Base-by-base conservation (phyloP, 805 yeast species). In the Yarrowia hollandica region DNA sequence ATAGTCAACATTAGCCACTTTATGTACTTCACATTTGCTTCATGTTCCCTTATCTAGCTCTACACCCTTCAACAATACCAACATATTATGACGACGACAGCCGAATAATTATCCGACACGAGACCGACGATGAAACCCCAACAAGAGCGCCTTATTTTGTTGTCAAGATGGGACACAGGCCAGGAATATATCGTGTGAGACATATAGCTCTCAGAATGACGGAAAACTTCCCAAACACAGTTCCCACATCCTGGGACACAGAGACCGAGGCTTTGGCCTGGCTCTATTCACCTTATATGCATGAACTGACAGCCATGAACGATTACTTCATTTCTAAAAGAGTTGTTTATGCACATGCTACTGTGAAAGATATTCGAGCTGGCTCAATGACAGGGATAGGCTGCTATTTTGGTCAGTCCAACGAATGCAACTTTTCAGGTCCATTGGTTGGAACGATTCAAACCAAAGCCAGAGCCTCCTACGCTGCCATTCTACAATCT, bases 101-200 rank as follows among this genome's bases (percentile, higher is more conserved):
- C 31, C 46, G 34, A 1, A 18, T 42, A 2, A 14, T 42, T 19
- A 5, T 7, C 3, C 34, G 50, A 7, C 18, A 42, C 25, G 7
- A 16, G 12, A 7, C 28, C 5, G 4, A 16, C 6, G 33, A 10
- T n/a, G 16, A 15, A 16, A 18, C 23, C 14, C 4, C 15, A 12
- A 8, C 14, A 7, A 6, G 10, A 4, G 34, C 19, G 0, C 50
- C 50, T 4, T 28, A 21, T 16, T 42, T 26, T 19, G 50, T 28
- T 6, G 50, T 42, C 23, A 42, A 28, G 9, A 42, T 42, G 50
- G 50, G 50, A 14, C 50, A 42, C 11, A 19, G 50, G 12, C 34
- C 50, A 4, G 50, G 50, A 1, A 28, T 42, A 5, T 42, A 42
- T 14, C 25, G 25, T 0, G 4, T 4, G 5, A 26, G 22, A 26